These are phyloP conservation scores for Metarhizium anisopliae DNA, from an alignment of 2,329 filamentous ascomycete genomes.

Conservation along the genomic window DNA sequence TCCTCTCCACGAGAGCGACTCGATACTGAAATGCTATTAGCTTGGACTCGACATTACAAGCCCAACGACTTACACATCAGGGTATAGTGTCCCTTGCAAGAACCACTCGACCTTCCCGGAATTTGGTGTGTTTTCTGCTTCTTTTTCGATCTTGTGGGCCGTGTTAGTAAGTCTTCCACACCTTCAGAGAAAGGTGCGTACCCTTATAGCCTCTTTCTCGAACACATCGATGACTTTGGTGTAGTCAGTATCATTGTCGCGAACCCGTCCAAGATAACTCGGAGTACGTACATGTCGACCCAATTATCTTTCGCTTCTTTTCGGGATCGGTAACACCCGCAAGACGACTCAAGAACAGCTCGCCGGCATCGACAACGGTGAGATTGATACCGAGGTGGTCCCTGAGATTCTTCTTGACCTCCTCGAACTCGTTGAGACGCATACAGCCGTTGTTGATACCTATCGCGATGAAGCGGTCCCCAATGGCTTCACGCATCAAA, in stretches of 20 bases:
- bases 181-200: not conserved
- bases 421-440: constrained; percentile 73
- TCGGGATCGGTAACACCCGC: constrained; percentile 73
- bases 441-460: constrained; percentile 74
- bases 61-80: not conserved
- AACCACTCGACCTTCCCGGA: constrained; percentile 79
- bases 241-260: not conserved
- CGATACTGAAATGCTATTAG: too few species aligned
- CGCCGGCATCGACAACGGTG: constrained; percentile 71
- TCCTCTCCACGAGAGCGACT: constrained; percentile 15
- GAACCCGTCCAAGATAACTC: not conserved
- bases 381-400: constrained; percentile 83
- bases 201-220: constrained; percentile 56
- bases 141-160: constrained; percentile 51
- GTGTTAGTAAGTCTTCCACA: not conserved
- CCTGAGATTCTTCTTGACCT: constrained; percentile 71
- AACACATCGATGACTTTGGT: constrained; percentile 51
- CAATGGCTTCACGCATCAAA: constrained; percentile 79
- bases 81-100: constrained; percentile 75
- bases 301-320: constrained; percentile 83
- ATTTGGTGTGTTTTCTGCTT: constrained; percentile 54
- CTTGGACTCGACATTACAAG: not conserved
- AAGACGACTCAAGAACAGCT: constrained; percentile 69
- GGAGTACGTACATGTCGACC: constrained; percentile 19
- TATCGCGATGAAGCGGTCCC: constrained; percentile 50